Evolutionary conservation across 139 green algal genomes (phyloP).

Genomic region (Edaphochlamys debaryana): DNA sequence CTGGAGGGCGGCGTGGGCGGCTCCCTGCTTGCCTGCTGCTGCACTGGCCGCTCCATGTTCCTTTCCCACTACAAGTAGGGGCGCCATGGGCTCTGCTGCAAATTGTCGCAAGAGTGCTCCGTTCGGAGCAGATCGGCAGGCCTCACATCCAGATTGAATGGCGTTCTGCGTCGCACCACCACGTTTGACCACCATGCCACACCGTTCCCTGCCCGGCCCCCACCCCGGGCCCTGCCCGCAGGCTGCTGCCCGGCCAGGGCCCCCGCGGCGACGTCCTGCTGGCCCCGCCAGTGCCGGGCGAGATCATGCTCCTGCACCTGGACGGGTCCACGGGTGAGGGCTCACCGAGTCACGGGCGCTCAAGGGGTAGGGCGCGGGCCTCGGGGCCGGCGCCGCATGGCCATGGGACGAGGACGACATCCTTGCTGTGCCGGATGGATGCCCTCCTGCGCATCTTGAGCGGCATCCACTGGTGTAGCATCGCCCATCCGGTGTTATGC

Average conservation of each 20-base stretch:
- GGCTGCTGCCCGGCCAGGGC: constrained; percentile 7
- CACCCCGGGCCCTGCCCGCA: neutral
- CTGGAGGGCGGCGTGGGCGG: constrained; percentile 37
- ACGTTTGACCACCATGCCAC: too few species aligned
- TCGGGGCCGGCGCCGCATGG: too few species aligned
- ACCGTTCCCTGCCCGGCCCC: too few species aligned
- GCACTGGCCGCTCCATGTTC: constrained; percentile 49
- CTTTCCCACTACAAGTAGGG: constrained; percentile 42
- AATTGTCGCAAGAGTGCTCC: neutral
- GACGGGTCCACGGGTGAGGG: neutral
- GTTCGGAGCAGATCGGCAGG: neutral
- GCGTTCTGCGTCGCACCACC: too few species aligned
- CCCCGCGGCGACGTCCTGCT: constrained; percentile 52
- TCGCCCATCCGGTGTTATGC: too few species aligned
- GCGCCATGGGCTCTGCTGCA: neutral
- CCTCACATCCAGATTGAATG: too few species aligned
- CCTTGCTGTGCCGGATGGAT: too few species aligned
- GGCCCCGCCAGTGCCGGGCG: constrained; percentile 49
- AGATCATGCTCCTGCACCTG: constrained; percentile 52
- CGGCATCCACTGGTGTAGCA: too few species aligned
- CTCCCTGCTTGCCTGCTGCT: constrained; percentile 56
- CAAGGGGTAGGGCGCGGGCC: neutral
- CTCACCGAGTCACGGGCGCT: neutral
- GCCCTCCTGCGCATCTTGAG: too few species aligned
- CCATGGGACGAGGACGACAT: neutral